Evolutionary conservation across 371 early-diverging fungal genomes (phyloP).

Genomic region (Globomyces sp.): DNA sequence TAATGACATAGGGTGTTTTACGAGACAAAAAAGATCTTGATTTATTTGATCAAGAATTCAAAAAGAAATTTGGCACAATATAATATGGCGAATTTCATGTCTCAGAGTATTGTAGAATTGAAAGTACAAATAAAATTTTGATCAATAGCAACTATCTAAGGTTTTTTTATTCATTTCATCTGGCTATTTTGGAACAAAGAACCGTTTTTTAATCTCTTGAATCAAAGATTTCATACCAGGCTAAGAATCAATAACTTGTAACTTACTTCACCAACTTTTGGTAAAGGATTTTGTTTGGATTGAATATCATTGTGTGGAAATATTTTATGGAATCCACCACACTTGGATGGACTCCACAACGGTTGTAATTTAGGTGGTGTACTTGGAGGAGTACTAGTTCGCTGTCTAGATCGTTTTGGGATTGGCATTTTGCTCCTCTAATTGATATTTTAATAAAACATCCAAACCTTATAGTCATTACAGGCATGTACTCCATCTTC

Average conservation of each 20-base stretch:
- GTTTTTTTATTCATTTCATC: background rate
- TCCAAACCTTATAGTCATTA: background rate
- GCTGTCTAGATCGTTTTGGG: background rate
- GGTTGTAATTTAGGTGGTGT: background rate
- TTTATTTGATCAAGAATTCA: conserved; percentile 53
- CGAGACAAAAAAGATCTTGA: conserved; percentile 48
- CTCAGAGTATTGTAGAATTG: background rate
- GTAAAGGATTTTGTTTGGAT: background rate
- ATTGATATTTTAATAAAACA: background rate
- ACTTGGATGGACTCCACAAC: background rate
- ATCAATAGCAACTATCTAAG: conserved; percentile 12
- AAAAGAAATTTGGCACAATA: conserved; percentile 35
- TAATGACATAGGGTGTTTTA: conserved; percentile 39
- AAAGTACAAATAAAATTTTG: background rate
- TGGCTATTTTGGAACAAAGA: background rate
- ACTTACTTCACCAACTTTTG: conserved; percentile 13
- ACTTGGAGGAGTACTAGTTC: background rate
- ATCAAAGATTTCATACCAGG: conserved; percentile 10
- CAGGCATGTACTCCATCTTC: background rate
- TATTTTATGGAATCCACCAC: conserved; percentile 2
- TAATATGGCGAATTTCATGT: background rate
- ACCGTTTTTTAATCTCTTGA: background rate
- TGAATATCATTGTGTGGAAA: background rate
- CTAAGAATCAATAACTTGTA: background rate
- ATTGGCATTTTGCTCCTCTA: background rate